Evolutionary conservation across 768 basidiomycete genomes (phyloP).

Genomic region (Leccinum uliginosum): DNA sequence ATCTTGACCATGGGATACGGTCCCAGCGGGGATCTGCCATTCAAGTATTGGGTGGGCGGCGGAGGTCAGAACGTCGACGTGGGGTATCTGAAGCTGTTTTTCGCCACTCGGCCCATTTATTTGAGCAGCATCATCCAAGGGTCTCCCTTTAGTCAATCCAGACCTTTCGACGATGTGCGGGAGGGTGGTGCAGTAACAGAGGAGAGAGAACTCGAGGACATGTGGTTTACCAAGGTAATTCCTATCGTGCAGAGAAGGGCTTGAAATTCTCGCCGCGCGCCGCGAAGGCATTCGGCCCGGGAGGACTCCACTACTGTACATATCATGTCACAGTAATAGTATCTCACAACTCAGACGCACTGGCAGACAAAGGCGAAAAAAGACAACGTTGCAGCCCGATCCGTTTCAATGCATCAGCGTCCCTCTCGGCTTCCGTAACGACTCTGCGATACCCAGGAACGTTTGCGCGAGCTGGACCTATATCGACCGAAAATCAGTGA

Average conservation of each 20-base stretch:
- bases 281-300: no score
- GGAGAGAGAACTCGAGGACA: constrained; percentile 5
- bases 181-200: not conserved
- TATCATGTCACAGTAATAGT: no score
- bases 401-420: constrained; percentile 35
- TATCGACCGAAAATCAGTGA: not conserved
- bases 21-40: not conserved
- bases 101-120: not conserved
- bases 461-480: constrained; percentile 54
- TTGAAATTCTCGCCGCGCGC: not conserved
- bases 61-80: not conserved
- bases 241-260: constrained; percentile 16
- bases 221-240: constrained; percentile 19
- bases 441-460: constrained; percentile 55
- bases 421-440: constrained; percentile 52
- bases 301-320: no score
- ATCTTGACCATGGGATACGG: constrained; percentile 40
- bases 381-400: not conserved
- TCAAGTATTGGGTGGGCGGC: constrained; percentile 1
- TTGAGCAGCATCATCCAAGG: not conserved
- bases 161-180: not conserved
- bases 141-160: not conserved
- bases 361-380: not conserved
- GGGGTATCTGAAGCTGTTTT: not conserved
- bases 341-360: not conserved